Conservation (phyloP, 2,329 filamentous ascomycete genomes). For the Penicillium sp. region DNA sequence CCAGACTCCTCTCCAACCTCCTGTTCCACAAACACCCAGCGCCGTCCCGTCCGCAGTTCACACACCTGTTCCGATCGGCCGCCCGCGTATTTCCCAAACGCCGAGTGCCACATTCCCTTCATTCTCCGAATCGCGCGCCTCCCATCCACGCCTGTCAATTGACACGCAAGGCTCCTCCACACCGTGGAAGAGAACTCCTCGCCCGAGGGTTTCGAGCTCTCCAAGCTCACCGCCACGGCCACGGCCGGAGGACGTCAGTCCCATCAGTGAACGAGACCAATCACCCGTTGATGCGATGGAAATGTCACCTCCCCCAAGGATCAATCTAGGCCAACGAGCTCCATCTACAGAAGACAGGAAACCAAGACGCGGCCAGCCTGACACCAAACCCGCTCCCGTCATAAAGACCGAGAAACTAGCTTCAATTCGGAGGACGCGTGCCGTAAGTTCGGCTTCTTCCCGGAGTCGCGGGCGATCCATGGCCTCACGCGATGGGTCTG, state of each 20-base stretch:
- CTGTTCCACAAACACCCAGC: conserved; percentile 32
- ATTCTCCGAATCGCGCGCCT: conserved; percentile 27
- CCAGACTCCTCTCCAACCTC: conserved; percentile 19
- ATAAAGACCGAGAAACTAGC: conserved; percentile 31
- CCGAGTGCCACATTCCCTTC: conserved; percentile 30
- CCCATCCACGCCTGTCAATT: conserved; percentile 38
- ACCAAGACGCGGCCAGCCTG: conserved; percentile 22
- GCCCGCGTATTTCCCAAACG: conserved; percentile 28
- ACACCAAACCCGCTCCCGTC: conserved; percentile 19
- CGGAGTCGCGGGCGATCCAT: conserved; percentile 40
- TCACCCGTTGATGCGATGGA: conserved; percentile 37
- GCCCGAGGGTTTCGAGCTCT: conserved; percentile 35
- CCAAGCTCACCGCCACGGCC: conserved; percentile 44
- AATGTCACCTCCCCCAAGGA: conserved; percentile 26
- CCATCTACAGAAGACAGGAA: conserved; percentile 24
- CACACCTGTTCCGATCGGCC: conserved; percentile 27
- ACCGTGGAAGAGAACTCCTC: conserved; percentile 45
- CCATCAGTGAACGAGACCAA: conserved; percentile 45
- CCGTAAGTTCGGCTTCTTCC: conserved; percentile 37
- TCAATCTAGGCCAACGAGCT: conserved; percentile 21
- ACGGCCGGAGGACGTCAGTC: conserved; percentile 46
- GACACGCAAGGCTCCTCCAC: conserved; percentile 44
- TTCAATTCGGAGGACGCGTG: conserved; percentile 31
- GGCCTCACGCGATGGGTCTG: conserved; percentile 35
- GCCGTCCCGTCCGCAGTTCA: conserved; percentile 20